These are phyloP conservation scores for Blastocystis sp. DNA, from an alignment of 352 stramenopile genomes.

Conservation along the genomic window DNA sequence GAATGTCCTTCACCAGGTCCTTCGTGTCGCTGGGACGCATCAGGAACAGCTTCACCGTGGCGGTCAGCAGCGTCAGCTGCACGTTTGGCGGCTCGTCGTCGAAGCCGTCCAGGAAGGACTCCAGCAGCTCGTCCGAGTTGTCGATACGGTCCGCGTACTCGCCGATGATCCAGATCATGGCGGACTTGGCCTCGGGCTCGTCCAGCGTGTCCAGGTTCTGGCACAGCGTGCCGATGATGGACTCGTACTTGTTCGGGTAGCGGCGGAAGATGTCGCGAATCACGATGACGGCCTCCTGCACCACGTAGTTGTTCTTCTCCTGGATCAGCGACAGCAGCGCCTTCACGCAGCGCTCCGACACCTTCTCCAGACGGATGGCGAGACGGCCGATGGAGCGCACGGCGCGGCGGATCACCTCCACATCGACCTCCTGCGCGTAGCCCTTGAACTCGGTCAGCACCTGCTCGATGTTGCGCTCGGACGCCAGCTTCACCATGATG, in stretches of 20 bases:
- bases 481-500: slow-evolving; percentile 97
- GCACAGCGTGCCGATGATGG: slow-evolving; percentile 96
- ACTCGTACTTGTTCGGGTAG: slow-evolving; percentile 99
- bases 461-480: slow-evolving; percentile 97
- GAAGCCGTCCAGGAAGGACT: slow-evolving; percentile 98
- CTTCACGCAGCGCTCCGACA: slow-evolving; percentile 96
- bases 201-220: slow-evolving; percentile 99
- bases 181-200: slow-evolving; percentile 96
- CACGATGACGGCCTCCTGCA: slow-evolving; percentile 98
- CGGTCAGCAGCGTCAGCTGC: slow-evolving; percentile 95
- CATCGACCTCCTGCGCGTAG: slow-evolving; percentile 97
- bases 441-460: slow-evolving; percentile 97
- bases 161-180: slow-evolving; percentile 99
- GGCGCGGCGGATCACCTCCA: slow-evolving; percentile 95
- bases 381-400: slow-evolving; percentile 95
- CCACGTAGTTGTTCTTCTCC: slow-evolving; percentile 98
- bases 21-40: slow-evolving; percentile 86
- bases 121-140: slow-evolving; percentile 96
- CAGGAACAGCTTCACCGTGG: slow-evolving; percentile 98
- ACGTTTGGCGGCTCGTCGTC: slow-evolving; percentile 94
- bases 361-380: slow-evolving; percentile 95
- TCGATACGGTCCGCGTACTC: slow-evolving; percentile 97
- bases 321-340: slow-evolving; percentile 97
- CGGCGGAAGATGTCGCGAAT: slow-evolving; percentile 99
- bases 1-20: slow-evolving; percentile 95